Evolutionary conservation across 495 filamentous ascomycete species (phyloP).

Genomic region (Cryomyces minteri): DNA sequence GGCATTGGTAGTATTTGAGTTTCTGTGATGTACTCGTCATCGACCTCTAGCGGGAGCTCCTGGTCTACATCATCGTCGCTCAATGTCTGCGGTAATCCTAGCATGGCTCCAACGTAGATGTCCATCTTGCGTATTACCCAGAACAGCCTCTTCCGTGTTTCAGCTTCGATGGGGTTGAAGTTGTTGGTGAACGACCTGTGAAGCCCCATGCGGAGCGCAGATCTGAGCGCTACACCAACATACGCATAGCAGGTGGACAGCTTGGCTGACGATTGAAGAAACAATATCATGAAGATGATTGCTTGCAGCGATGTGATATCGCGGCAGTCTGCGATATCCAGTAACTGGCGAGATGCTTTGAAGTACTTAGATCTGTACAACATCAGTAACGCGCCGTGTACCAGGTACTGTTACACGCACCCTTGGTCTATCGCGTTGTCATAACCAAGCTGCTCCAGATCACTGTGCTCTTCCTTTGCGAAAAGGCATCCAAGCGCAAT

Average conservation of each 20-base stretch:
- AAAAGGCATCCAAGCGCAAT: slow-evolving; percentile 83
- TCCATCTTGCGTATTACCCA: slow-evolving; percentile 90
- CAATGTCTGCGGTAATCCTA: slow-evolving; percentile 73
- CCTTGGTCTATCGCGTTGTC: slow-evolving; percentile 64
- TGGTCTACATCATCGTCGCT: slow-evolving; percentile 87
- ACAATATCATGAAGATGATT: slow-evolving; percentile 81
- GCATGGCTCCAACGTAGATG: slow-evolving; percentile 73
- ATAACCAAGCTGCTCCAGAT: slow-evolving; percentile 38
- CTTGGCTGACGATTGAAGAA: slow-evolving; percentile 79
- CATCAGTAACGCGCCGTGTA: not conserved
- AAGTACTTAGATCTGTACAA: slow-evolving; percentile 62
- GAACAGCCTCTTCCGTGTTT: slow-evolving; percentile 70
- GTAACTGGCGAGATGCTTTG: slow-evolving; percentile 54
- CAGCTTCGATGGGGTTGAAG: slow-evolving; percentile 70
- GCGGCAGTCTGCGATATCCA: slow-evolving; percentile 83
- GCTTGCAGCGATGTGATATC: slow-evolving; percentile 74
- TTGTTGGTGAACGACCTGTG: slow-evolving; percentile 60
- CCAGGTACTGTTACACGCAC: slow-evolving; percentile 23
- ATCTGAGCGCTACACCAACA: slow-evolving; percentile 75
- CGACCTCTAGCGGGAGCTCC: slow-evolving; percentile 65
- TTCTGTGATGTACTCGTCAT: slow-evolving; percentile 78
- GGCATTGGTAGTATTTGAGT: slow-evolving; percentile 58
- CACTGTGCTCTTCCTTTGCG: slow-evolving; percentile 28
- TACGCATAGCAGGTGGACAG: slow-evolving; percentile 88
- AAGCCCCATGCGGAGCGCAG: slow-evolving; percentile 69